These are phyloP conservation scores for Plectosphaerella plurivora DNA, from an alignment of 2,329 filamentous ascomycete species.

Conservation along the genomic window DNA sequence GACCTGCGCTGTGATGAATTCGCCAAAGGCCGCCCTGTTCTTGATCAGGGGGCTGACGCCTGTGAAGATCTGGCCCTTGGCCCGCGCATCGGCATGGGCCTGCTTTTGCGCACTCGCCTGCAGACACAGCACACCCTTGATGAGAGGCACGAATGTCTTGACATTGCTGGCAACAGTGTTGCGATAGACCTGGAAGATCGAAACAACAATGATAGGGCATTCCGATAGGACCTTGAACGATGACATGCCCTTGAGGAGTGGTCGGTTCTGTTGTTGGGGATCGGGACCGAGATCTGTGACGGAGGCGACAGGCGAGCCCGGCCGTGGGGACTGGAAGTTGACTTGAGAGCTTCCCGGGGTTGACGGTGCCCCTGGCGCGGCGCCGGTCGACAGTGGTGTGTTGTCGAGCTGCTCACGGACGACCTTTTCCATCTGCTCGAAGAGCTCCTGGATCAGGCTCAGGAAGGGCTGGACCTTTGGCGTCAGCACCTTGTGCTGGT, in stretches of 20 bases:
- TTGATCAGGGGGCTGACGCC: conserved; percentile 92
- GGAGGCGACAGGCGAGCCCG: conserved; percentile 82
- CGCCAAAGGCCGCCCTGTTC: conserved; percentile 89
- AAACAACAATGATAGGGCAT: conserved; percentile 97
- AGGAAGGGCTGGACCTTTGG: conserved; percentile 86
- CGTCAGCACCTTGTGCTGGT: conserved; percentile 76
- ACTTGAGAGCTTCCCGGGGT: conserved; percentile 62
- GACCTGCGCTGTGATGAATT: conserved; percentile 96
- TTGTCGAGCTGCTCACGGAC: conserved; percentile 95
- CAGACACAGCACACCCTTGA: conserved; percentile 82
- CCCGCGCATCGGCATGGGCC: conserved; percentile 80
- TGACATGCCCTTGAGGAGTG: conserved; percentile 88
- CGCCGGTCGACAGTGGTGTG: conserved; percentile 49
- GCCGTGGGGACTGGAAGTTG: conserved; percentile 82
- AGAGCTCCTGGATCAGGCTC: conserved; percentile 89
- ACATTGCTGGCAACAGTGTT: conserved; percentile 77
- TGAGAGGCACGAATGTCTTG: conserved; percentile 85
- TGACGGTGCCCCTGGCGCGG: conserved; percentile 56
- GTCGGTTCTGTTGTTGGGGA: conserved; percentile 73
- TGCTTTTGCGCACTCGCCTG: conserved; percentile 92
- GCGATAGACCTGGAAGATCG: conserved; percentile 92
- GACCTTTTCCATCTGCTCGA: conserved; percentile 89
- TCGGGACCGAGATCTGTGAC: conserved; percentile 78
- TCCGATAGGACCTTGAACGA: conserved; percentile 98
- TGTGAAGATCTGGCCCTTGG: conserved; percentile 78